These are phyloP conservation scores for Blepharisma stoltei DNA, from an alignment of 73 alveolate species.

Conservation along the genomic window DNA sequence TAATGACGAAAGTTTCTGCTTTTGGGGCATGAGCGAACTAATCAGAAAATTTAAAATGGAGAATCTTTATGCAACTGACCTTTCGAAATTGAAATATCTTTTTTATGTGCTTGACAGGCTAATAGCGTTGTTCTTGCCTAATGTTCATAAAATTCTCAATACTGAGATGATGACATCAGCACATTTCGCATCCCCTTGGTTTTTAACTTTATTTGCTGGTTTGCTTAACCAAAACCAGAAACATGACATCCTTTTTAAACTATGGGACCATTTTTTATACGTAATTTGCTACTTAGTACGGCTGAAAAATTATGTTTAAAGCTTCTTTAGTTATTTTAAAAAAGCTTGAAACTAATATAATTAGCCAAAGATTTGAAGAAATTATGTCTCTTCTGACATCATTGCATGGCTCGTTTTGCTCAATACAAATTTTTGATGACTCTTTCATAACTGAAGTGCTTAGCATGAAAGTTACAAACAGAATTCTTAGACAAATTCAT, in stretches of 20 bases:
- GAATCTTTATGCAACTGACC: not conserved
- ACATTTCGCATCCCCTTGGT: slow-evolving; percentile 29
- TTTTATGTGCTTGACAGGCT: slow-evolving; percentile 19
- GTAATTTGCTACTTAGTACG: slow-evolving; percentile 25
- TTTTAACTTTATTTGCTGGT: slow-evolving; percentile 27
- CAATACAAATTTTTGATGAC: not conserved
- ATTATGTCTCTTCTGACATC: slow-evolving; percentile 20
- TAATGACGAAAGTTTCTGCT: slow-evolving; percentile 52
- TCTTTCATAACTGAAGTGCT: not conserved
- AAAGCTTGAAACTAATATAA: not conserved
- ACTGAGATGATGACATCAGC: not conserved
- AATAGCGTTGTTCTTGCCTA: not conserved
- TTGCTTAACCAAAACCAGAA: not conserved
- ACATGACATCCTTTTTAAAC: not conserved
- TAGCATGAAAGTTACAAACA: not conserved
- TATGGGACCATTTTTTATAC: slow-evolving; percentile 24
- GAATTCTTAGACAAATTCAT: slow-evolving; percentile 11
- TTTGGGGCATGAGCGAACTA: slow-evolving; percentile 17
- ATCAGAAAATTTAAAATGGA: slow-evolving; percentile 3
- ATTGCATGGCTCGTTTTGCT: not conserved
- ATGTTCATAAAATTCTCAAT: not conserved
- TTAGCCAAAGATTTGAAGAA: slow-evolving; percentile 5
- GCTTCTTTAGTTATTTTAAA: slow-evolving; percentile 1
- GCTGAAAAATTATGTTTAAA: slow-evolving; percentile 30
- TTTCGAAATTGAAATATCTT: slow-evolving; percentile 18